Base-by-base conservation (phyloP, 2,329 filamentous ascomycete genomes). In the Botrytis tulipae region DNA sequence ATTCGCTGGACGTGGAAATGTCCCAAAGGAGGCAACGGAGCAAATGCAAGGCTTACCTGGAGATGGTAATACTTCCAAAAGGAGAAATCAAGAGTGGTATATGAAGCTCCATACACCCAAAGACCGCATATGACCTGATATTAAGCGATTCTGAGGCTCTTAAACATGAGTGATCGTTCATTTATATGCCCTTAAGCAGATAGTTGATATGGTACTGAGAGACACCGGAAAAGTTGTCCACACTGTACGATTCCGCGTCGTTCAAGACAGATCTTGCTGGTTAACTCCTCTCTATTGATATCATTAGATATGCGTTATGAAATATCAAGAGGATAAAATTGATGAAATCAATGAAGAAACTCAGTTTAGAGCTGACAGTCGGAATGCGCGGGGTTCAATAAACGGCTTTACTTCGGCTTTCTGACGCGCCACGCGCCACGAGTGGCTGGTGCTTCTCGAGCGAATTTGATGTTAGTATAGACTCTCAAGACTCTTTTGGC, bases 11-110 rank as follows among this genome's bases (percentile, higher is more conserved):
- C 25, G 29, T 46, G n/a, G 62, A 37, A 37, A 65, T 65, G 35
- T 65, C 62, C 62, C 29, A 22, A 46, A 46, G 62, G 42, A 65
- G 62, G 42, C 6, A 65, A 65, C 62, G 62, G 62, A 65, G 42
- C 35, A 32, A 46, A 22, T 6, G 22, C 32, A 22, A 3, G 42
- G 42, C 62, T 66, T 35, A 14, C 4, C 42, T 66, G n/a, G 42
- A 66, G 42, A 48, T 48, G 29, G 62, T 48, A 48, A 66, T 65
- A 35, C 25, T 66, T 12, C 29, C 29, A 48, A 66, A 66, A 66
- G 62, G 42, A 66, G 62, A 12, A 35, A 66, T 44, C 20, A 18
- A n/a, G 42, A 48, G 6, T 14, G 20, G 1, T 22, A 35, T 7
- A 10, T 25, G 18, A 32, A 48, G 29, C 22, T 16, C 22, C 12